Percentiles rank a stretch among this genome's conserved stretches.
Evolutionary conservation across 331 rosid species (phyloP).

Genomic region (Malus hybrid): DNA sequence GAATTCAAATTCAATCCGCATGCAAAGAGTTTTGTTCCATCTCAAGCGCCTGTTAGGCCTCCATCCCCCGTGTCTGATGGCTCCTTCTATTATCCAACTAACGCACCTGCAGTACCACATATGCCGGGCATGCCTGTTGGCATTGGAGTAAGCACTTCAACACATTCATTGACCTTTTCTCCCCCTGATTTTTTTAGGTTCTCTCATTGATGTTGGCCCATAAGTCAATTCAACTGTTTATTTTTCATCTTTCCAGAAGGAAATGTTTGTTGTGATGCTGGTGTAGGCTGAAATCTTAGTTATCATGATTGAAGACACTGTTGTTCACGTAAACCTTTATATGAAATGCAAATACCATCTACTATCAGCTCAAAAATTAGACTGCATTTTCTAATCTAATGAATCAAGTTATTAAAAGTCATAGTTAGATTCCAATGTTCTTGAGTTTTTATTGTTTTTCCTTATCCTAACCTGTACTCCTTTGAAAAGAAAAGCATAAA

Average conservation of each 20-base stretch:
- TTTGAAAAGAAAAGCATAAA: background rate
- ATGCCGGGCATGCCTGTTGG: conserved; percentile 76
- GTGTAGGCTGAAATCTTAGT: background rate
- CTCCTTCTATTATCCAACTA: conserved; percentile 64
- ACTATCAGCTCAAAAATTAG: background rate
- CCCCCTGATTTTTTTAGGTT: background rate
- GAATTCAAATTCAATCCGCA: conserved; percentile 89
- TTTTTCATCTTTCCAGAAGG: background rate
- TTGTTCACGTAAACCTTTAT: background rate
- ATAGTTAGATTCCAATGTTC: background rate
- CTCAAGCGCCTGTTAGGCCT: conserved; percentile 66
- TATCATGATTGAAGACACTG: background rate
- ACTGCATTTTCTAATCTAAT: background rate
- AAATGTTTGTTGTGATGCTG: background rate
- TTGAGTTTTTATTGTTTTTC: background rate
- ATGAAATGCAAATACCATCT: background rate
- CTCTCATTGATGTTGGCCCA: background rate
- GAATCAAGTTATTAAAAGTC: background rate
- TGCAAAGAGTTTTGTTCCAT: conserved; percentile 86
- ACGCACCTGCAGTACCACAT: conserved; percentile 50
- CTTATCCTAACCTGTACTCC: background rate
- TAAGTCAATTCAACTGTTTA: background rate
- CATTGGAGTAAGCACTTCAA: conserved; percentile 67
- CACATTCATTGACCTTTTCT: background rate
- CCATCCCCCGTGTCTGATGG: conserved; percentile 85